Evolutionary conservation across 2,329 filamentous ascomycete species (phyloP).

Genomic region (Elsinoe perseae): DNA sequence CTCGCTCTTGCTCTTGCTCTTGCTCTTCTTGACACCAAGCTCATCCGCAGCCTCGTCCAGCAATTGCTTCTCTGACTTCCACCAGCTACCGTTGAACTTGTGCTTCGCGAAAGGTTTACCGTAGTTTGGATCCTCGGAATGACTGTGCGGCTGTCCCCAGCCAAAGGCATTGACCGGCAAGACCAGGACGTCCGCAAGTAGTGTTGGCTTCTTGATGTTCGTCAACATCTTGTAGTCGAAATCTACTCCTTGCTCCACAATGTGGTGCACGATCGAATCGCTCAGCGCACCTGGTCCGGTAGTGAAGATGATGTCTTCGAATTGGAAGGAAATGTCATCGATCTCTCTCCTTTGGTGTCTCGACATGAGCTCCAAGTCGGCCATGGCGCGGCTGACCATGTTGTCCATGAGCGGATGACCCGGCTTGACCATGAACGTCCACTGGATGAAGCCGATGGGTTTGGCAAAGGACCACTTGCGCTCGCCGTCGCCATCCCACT

Average conservation of each 20-base stretch:
- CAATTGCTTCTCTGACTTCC: neutral
- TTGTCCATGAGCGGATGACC: conserved; percentile 25
- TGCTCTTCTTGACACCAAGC: neutral
- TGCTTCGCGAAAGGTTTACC: conserved; percentile 39
- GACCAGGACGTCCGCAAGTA: conserved; percentile 21
- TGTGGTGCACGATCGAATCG: conserved; percentile 55
- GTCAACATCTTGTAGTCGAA: conserved; percentile 50
- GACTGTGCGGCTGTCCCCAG: conserved; percentile 64
- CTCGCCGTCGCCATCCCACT: conserved; percentile 16
- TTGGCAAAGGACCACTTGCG: conserved; percentile 7
- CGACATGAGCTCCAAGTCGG: conserved; percentile 12
- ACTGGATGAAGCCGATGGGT: conserved; percentile 19
- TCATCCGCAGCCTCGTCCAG: neutral
- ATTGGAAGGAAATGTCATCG: neutral
- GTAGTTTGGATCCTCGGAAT: conserved; percentile 59
- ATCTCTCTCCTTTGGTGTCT: conserved; percentile 15
- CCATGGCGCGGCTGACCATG: conserved; percentile 56
- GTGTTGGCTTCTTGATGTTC: conserved; percentile 16
- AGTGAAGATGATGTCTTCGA: conserved; percentile 52
- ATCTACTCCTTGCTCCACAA: conserved; percentile 44
- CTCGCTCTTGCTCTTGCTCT: neutral
- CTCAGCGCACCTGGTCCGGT: conserved; percentile 67
- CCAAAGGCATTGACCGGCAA: conserved; percentile 29
- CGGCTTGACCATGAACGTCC: conserved; percentile 21
- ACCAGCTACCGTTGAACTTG: conserved; percentile 6